Conservation (phyloP, 345 rosid species). For the Viola odorata region DNA sequence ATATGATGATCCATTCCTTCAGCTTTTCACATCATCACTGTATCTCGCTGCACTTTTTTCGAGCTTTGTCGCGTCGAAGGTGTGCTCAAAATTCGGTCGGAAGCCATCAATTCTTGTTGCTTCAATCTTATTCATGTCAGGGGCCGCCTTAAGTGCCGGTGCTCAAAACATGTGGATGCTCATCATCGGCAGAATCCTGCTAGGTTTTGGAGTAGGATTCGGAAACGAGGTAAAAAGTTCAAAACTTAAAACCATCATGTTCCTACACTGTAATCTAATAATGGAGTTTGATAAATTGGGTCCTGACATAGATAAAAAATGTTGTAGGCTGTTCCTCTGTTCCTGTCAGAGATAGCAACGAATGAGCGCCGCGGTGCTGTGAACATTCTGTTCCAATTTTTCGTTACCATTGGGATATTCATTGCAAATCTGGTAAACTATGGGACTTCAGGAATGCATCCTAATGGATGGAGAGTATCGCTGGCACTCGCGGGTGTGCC, state of each 20-base stretch:
- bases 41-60: constrained; percentile 23
- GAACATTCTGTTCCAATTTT: constrained; percentile 20
- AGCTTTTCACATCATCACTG: constrained; percentile 28
- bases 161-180: constrained; percentile 14
- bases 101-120: constrained; percentile 18
- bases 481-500: constrained; percentile 12
- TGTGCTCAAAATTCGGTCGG: constrained; percentile 18
- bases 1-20: constrained; percentile 22
- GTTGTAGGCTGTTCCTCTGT: constrained; percentile 19
- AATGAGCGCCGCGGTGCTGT: constrained; percentile 17
- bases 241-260: not conserved
- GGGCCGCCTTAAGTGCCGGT: constrained; percentile 11
- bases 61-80: constrained; percentile 19
- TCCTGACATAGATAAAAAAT: not conserved
- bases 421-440: constrained; percentile 18
- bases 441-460: constrained; percentile 5
- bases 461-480: constrained; percentile 19
- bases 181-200: constrained; percentile 24
- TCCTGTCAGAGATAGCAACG: constrained; percentile 20
- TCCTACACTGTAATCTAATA: no score
- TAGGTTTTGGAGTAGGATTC: constrained; percentile 26
- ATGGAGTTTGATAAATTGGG: no score
- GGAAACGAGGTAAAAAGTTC: constrained; percentile 13
- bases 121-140: constrained; percentile 14
- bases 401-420: constrained; percentile 16